Base-by-base conservation (phyloP, 148 eudicot species). In the Oxyria digyna region DNA sequence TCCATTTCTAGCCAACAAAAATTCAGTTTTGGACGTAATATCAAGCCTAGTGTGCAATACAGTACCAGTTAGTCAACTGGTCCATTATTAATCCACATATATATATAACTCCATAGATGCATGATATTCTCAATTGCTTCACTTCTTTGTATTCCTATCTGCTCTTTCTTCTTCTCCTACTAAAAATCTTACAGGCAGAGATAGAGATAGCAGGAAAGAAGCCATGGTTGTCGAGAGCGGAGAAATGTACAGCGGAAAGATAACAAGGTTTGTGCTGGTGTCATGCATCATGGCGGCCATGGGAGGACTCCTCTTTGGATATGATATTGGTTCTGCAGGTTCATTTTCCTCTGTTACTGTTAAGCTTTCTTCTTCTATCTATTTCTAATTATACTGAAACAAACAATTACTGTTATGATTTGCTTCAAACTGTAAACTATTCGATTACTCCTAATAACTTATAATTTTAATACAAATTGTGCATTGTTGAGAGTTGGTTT, bases 271-370 rank as follows among this genome's bases (percentile, higher is more conserved):
- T 29, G 65, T 59, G 65, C 65, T 59, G 65, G 37, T 59, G 37
- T 59, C 65, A 14, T 59, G 37, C 65, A 59, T 59, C 65, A 59
- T 59, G 65, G 65, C 65, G 15, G 65, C 65, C 65, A 59, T 59
- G 65, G 65, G 65, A 29, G 65, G 65, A 26, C 65, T 59, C 65
- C 65, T 59, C 65, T 59, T 59, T 7, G 65, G 65, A 35, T 59
- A 27, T 2, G 65, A 59, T 29, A 59, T 59, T 27, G 65, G 65
- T 12, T 24, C 33, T 59, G 65, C 65, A 59, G 65, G 65, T 59
- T 12, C 29, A 26, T 59, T 59, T 31, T 38, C 29, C 15, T 59
- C 65, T 31, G 18, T 12, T 15, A 46, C 8, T 4, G 2, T 5
- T 46, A n/a, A 38, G 41, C 41, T 38, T 38, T 35, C 6, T 35